Evolutionary conservation across 2,329 filamentous ascomycete genomes (phyloP), one percentile per base, ranked within the genome.

Genomic region (Clonostachys rosea): DNA sequence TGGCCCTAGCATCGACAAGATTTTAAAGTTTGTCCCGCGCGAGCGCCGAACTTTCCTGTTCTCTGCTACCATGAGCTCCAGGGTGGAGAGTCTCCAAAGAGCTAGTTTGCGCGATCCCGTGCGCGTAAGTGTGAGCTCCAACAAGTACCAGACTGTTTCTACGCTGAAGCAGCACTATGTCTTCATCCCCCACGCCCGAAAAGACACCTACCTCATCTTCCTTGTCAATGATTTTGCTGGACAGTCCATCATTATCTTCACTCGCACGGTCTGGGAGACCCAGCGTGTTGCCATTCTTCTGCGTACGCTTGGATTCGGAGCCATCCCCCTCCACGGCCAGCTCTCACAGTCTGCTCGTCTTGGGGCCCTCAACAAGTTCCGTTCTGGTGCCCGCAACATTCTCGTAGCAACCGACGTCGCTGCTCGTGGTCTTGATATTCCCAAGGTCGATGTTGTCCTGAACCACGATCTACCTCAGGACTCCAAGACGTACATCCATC

Each of bases 381-480:
- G 87, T 47, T 76, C 86, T 4, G 83, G 85, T 8, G 81, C 79
- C n/a, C 78, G 91, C 40, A 83, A 95, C 54, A 92, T 99, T 37
- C 79, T 99, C 5, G 87, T 96, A 5, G 91, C 91, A 11, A 96
- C 91, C 0, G 91, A 96, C 63, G 89, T 96, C n/a, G 91, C 91
- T 2, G 89, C 91, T 1, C 84, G 91, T 63, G 92, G 91, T 75
- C 76, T 96, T 7, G 91, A 96, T 72, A 95, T 96, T 42, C 91
- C 91, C 12, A 86, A 83, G n/a, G 91, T 96, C 12, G 90, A 95
- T 54, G 71, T 92, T 1, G 89, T 96, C 3, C 65, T 96, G 54
- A 96, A 96, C 68, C 88, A 85, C 54, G 91, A 96, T 59, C 69
- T 96, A 3, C 89, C 91, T 0, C 79, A 83, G 30, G 89, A 95